Conservation (phyloP, 108 stramenopile genomes). For the Hondaea fermentalgiana region DNA sequence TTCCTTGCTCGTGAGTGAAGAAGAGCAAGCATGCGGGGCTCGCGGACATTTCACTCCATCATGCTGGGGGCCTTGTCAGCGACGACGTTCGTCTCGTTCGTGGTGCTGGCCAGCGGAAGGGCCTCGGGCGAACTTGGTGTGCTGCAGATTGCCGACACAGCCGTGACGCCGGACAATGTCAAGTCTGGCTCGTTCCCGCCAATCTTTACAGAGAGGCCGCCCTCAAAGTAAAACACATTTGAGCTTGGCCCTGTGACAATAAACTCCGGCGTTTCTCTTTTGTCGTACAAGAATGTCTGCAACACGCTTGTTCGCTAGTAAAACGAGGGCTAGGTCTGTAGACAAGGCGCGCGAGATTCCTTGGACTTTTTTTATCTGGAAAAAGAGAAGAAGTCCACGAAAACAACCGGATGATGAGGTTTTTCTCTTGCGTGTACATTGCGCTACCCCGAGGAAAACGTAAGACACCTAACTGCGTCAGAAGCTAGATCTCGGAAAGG, state of each 20-base stretch:
- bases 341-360: too few relatives aligned
- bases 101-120: not conserved
- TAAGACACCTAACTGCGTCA: too few relatives aligned
- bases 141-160: not conserved
- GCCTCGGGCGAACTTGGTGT: not conserved
- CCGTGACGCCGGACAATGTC: not conserved
- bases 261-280: not conserved
- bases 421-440: too few relatives aligned
- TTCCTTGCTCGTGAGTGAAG: too few relatives aligned
- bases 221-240: not conserved
- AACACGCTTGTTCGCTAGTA: too few relatives aligned
- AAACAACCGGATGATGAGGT: too few relatives aligned
- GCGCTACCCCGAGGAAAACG: too few relatives aligned
- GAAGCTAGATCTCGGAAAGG: too few relatives aligned
- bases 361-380: too few relatives aligned
- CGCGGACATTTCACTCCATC: not conserved
- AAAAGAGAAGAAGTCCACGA: too few relatives aligned
- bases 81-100: not conserved
- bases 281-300: not conserved
- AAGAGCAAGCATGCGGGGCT: not conserved
- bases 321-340: too few relatives aligned
- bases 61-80: not conserved
- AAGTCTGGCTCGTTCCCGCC: not conserved
- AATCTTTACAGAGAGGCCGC: not conserved
- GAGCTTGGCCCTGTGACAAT: not conserved